These are phyloP conservation scores for Holtermannia corniformis DNA, from an alignment of 768 basidiomycete genomes.

Conservation along the genomic window DNA sequence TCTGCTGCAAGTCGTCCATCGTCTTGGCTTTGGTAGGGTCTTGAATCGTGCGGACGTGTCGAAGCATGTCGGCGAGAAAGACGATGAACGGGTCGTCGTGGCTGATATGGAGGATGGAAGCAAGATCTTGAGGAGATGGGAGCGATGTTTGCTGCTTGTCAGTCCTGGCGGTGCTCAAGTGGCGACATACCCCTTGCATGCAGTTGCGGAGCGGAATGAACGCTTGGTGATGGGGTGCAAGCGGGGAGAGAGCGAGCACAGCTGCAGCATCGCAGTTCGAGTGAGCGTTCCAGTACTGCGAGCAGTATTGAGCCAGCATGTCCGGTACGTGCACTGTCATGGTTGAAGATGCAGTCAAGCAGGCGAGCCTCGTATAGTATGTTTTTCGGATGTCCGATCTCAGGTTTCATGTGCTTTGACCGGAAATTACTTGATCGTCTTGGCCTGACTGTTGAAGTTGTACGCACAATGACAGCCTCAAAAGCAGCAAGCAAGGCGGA, in stretches of 20 bases:
- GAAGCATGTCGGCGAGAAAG: background rate
- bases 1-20: background rate
- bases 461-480: too few relatives aligned
- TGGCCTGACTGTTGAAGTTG: constrained; percentile 14
- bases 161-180: too few relatives aligned
- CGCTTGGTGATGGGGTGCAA: background rate
- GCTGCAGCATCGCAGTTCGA: background rate
- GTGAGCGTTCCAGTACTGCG: background rate
- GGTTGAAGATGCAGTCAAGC: constrained; percentile 18
- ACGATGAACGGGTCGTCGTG: background rate
- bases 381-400: constrained; percentile 49
- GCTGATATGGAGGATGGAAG: background rate
- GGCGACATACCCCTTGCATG: too few relatives aligned
- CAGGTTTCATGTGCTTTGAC: constrained; percentile 6
- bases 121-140: background rate
- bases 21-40: background rate
- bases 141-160: too few relatives aligned
- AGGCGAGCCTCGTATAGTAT: constrained; percentile 3
- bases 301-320: background rate
- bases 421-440: constrained; percentile 14
- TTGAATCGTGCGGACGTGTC: background rate
- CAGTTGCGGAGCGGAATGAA: too few relatives aligned
- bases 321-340: background rate
- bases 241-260: background rate
- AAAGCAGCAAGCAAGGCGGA: too few relatives aligned